Evolutionary conservation across 164 flowering plant genomes (phyloP).

Genomic region (Pachysandra terminalis): DNA sequence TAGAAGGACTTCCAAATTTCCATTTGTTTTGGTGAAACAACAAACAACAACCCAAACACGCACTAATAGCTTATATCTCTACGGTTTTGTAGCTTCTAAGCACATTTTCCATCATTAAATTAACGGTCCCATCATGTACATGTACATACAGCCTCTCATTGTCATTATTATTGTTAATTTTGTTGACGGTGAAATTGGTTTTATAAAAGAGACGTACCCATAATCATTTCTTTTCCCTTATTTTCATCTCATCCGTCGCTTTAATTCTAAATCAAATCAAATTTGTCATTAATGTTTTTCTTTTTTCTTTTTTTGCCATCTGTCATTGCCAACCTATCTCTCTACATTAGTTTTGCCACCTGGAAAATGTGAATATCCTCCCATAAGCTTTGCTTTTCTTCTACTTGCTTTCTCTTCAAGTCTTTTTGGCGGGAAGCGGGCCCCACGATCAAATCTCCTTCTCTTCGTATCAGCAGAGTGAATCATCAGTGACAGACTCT

Average conservation of each 20-base stretch:
- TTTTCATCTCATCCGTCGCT: not conserved
- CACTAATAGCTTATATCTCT: no score
- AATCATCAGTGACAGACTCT: not conserved
- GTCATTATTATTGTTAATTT: no score
- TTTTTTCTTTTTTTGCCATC: no score
- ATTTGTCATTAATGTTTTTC: no score
- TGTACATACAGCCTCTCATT: slow-evolving; percentile 1
- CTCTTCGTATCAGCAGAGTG: slow-evolving; percentile 27
- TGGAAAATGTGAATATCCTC: no score
- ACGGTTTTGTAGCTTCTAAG: slow-evolving; percentile 42
- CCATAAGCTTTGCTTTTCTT: slow-evolving; percentile 21
- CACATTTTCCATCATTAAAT: slow-evolving; percentile 45
- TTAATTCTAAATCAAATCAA: no score
- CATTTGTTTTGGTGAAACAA: no score
- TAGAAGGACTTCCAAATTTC: no score
- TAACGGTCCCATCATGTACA: not conserved
- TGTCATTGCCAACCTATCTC: not conserved
- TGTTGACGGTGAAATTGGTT: slow-evolving; percentile 13
- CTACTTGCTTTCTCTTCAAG: slow-evolving; percentile 25
- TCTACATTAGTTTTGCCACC: no score
- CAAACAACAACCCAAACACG: no score
- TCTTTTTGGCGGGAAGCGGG: slow-evolving; percentile 53
- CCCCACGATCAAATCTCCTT: slow-evolving; percentile 26
- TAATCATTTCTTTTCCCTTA: not conserved
- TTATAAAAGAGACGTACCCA: slow-evolving; percentile 5